These are phyloP conservation scores for Candida sonorensis DNA, from an alignment of 805 yeast species.

Conservation along the genomic window DNA sequence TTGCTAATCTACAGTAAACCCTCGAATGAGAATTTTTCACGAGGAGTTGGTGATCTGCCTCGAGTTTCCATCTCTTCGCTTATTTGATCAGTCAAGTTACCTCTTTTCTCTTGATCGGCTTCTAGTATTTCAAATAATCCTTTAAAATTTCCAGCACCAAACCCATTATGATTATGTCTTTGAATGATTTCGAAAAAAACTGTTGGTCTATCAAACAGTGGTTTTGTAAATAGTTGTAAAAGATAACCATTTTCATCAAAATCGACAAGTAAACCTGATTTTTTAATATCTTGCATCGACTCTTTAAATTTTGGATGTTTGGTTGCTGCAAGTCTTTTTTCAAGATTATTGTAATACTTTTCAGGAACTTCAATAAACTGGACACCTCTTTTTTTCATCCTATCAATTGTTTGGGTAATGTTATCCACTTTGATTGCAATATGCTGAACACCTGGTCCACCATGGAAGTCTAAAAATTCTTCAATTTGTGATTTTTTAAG, in stretches of 20 bases:
- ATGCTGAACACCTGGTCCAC: conserved; percentile 84
- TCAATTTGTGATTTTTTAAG: conserved; percentile 67
- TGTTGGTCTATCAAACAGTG: conserved; percentile 73
- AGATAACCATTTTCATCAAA: conserved; percentile 74
- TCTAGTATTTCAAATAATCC: conserved; percentile 78
- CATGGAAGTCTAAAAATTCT: conserved; percentile 67
- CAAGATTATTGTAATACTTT: conserved; percentile 48
- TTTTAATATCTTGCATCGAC: conserved; percentile 39
- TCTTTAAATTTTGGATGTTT: conserved; percentile 44
- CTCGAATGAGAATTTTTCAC: too few relatives aligned
- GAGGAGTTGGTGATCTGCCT: conserved; percentile 7
- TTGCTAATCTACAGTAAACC: too few relatives aligned
- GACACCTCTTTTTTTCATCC: conserved; percentile 55
- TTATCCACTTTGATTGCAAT: conserved; percentile 61
- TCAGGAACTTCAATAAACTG: conserved; percentile 59
- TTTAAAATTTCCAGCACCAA: conserved; percentile 85
- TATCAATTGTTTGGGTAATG: conserved; percentile 49
- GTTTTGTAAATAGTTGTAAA: conserved; percentile 73
- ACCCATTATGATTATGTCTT: conserved; percentile 73
- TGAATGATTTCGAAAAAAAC: conserved; percentile 78
- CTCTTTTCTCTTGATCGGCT: conserved; percentile 64
- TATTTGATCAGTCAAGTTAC: conserved; percentile 39
- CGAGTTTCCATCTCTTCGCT: conserved; percentile 6
- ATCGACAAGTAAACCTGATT: conserved; percentile 62
- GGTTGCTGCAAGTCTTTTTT: conserved; percentile 31